Evolutionary conservation across 2,329 filamentous ascomycete genomes (phyloP).

Genomic region (Calonectria montana): DNA sequence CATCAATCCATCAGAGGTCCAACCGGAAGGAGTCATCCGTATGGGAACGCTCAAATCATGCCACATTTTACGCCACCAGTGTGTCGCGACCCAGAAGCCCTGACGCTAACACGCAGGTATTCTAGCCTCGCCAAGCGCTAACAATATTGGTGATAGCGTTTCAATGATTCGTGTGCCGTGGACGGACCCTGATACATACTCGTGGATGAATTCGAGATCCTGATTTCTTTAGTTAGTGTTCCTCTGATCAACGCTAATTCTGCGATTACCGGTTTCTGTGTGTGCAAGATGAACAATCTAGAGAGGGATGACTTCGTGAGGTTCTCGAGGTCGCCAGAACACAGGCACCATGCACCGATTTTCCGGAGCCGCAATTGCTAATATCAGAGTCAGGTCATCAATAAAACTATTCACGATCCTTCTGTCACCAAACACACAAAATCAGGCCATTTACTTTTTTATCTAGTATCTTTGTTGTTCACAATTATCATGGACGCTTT

Average conservation of each 20-base stretch:
- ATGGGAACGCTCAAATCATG: background rate
- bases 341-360: too few relatives aligned
- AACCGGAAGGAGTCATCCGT: background rate
- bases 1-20: rapidly evolving
- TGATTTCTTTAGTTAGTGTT: background rate
- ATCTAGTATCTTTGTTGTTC: background rate
- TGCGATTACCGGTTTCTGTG: background rate
- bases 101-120: background rate
- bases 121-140: too few relatives aligned
- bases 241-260: background rate
- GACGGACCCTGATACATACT: too few relatives aligned
- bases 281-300: too few relatives aligned
- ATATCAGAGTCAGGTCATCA: background rate
- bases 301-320: too few relatives aligned
- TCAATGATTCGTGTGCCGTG: background rate
- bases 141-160: background rate
- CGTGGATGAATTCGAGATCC: background rate
- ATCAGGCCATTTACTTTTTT: background rate
- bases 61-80: background rate
- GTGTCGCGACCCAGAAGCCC: background rate
- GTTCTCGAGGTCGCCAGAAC: too few relatives aligned
- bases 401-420: background rate
- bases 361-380: background rate
- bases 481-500: background rate
- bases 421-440: background rate